Evolutionary conservation across 1,139 yeast species (phyloP).

Genomic region (Candida pseudocylindracea): DNA sequence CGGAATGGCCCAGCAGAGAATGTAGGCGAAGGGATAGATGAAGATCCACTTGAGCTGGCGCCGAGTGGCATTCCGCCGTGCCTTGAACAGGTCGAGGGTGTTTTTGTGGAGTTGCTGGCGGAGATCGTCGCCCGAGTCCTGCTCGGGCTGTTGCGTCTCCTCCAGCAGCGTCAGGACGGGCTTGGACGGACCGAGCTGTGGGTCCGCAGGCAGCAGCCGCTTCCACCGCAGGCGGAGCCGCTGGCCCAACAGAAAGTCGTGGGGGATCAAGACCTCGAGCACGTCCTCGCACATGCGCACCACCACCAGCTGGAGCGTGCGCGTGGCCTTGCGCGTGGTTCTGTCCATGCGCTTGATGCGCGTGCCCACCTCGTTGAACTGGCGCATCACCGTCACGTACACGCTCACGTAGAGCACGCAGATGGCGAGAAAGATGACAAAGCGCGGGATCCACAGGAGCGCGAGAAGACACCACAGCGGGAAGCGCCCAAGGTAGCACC

Average conservation of each 20-base stretch:
- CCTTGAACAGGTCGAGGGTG: slow-evolving; percentile 31
- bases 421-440: slow-evolving; percentile 38
- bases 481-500: slow-evolving; percentile 60
- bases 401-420: slow-evolving; percentile 45
- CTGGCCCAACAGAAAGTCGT: background rate
- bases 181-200: background rate
- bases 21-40: slow-evolving; percentile 66
- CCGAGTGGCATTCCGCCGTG: slow-evolving; percentile 41
- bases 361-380: slow-evolving; percentile 29
- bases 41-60: slow-evolving; percentile 66
- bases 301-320: background rate
- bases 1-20: slow-evolving; percentile 66
- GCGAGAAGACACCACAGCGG: slow-evolving; percentile 62
- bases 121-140: slow-evolving; percentile 5
- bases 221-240: background rate
- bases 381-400: slow-evolving; percentile 48
- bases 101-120: slow-evolving; percentile 30
- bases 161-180: background rate
- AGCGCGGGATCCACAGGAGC: slow-evolving; percentile 71
- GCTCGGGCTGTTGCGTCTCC: background rate
- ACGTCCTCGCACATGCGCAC: background rate
- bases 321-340: background rate
- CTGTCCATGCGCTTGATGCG: slow-evolving; percentile 15
- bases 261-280: background rate
- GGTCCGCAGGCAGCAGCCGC: background rate